phyloP scores from a whole-genome alignment of 192 early-diverging fungal genomes.

The Coemansia sp. region DNA sequence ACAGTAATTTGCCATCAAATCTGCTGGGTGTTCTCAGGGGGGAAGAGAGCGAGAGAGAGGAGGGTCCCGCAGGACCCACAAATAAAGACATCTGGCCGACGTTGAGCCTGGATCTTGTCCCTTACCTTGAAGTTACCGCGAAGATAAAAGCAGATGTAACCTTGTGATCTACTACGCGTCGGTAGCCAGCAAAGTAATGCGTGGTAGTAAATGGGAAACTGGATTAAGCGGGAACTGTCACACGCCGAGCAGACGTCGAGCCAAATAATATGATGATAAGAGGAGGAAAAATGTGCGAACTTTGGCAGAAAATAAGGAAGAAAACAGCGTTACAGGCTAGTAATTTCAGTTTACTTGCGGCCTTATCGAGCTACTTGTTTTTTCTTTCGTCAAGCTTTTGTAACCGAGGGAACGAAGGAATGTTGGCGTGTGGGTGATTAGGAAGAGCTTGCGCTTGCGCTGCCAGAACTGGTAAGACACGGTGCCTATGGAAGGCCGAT shows the following conservation, averaged over 20 bases:
- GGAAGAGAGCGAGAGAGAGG: neutral
- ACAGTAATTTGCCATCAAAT: neutral
- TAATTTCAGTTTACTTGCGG: conserved; percentile 11
- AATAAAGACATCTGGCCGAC: too few relatives aligned
- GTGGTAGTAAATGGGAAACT: conserved; percentile 2
- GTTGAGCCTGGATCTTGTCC: neutral
- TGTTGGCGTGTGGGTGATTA: neutral
- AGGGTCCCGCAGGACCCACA: neutral
- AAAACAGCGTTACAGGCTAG: conserved; percentile 12
- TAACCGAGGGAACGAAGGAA: neutral
- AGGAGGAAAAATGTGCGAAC: neutral
- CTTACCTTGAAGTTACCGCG: neutral
- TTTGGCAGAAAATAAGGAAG: conserved; percentile 1
- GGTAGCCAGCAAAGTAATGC: neutral
- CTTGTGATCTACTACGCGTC: neutral
- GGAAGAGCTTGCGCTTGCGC: neutral
- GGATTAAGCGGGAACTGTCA: neutral
- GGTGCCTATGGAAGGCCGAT: neutral
- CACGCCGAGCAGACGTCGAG: neutral
- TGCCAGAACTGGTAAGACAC: neutral
- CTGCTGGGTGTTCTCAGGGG: neutral
- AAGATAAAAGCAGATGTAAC: neutral
- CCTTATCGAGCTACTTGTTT: neutral
- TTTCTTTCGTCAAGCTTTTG: neutral
- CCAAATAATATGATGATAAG: neutral